Evolutionary conservation across 345 rosid genomes (phyloP), one percentile per base, ranked within the genome.

Genomic region (Murraya koenigii): DNA sequence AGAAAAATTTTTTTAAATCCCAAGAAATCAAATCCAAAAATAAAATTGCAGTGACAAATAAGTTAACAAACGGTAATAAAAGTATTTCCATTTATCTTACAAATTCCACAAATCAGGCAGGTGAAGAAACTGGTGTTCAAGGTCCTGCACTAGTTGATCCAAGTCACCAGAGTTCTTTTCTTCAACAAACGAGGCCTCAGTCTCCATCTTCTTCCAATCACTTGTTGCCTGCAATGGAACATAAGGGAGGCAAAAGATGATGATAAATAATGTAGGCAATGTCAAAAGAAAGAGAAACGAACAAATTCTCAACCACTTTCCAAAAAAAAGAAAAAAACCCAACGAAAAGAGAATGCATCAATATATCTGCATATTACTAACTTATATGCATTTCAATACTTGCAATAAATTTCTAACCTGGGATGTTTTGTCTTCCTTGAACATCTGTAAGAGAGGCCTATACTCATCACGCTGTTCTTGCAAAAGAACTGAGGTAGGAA

Each of bases 401-500:
- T 15, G 32, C 33, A 54, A 35, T n/a, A 38, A 71, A 69, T 52
- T 33, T 68, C 74, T 81, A 26, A 93, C 98, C 94, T 79, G 91
- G 13, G 85, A 84, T 55, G 82, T 70, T 80, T 69, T 81, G 61
- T 91, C 95, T 75, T 90, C 94, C 87, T 87, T 87, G 15, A 69
- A 65, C 14, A 80, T 58, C 68, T 85, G 89, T 23, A 83, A 80
- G 15, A 78, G 82, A 77, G 91, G 78, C 75, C 81, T 83, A 54
- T 83, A 78, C 66, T 89, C 97, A 60, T 91, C 92, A 1, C 87
- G 87, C 82, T 89, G 95, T 87, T 93, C 97, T 85, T 86, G 97
- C 73, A 83, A 86, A 70, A 87, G 90, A 73, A 90, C 92, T 23
- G 96, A 92, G 7, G 90, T 77, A 61, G 98, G 93, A 62, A 93